Percentiles rank a stretch among this genome's conserved stretches.
Conservation (phyloP, 1,139 yeast genomes). For the Scheffersomyces illinoinensis region DNA sequence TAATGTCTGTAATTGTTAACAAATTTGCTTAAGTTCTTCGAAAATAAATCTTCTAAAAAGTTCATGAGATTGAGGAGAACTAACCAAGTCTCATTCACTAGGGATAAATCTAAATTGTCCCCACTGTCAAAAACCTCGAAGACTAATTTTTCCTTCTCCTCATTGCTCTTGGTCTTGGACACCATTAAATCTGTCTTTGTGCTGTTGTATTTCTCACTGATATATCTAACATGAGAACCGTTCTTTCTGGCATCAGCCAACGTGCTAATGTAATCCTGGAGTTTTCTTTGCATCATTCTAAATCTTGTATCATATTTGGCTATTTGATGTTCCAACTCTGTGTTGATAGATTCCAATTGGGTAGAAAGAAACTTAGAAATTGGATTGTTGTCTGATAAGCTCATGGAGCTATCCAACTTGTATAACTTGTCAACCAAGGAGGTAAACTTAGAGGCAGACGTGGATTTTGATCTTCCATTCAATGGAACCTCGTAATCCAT, state of each 20-base stretch:
- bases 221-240: conserved; percentile 50
- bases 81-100: conserved; percentile 49
- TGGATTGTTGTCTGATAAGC: conserved; percentile 64
- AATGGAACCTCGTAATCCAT: conserved; percentile 36
- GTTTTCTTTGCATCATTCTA: conserved; percentile 43
- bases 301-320: conserved; percentile 32
- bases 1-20: conserved; percentile 42
- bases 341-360: conserved; percentile 35
- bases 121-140: conserved; percentile 38
- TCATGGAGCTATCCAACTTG: conserved; percentile 30
- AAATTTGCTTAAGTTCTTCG: conserved; percentile 33
- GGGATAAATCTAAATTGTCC: conserved; percentile 45
- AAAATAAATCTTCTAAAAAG: conserved; percentile 35
- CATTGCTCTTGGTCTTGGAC: conserved; percentile 23
- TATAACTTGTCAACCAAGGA: conserved; percentile 58
- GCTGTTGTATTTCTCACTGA: conserved; percentile 47
- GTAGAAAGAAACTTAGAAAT: conserved; percentile 55
- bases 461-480: conserved; percentile 1
- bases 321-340: conserved; percentile 39
- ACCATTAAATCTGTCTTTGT: conserved; percentile 38
- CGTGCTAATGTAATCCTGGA: conserved; percentile 37
- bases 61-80: conserved; percentile 39
- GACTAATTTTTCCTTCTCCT: conserved; percentile 30
- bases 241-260: conserved; percentile 32
- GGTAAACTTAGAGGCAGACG: conserved; percentile 41